A percentile compares a stretch with the other conserved stretches of the same genome.
Conservation (phyloP, 73 alveolate genomes). For the Paramecium sonneborni region DNA sequence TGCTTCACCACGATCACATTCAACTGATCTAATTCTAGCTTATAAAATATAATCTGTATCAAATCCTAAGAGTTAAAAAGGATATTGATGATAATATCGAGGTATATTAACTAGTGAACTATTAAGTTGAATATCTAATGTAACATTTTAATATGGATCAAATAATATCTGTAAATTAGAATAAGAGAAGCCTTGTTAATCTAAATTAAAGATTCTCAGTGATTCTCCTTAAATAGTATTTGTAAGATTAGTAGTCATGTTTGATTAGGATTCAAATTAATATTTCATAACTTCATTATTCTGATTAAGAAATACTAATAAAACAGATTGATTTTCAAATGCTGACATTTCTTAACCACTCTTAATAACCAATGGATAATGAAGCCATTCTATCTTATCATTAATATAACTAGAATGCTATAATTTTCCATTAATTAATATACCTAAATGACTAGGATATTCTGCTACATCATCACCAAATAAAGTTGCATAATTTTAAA, state of each 20-base stretch:
- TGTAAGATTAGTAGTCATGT: not conserved
- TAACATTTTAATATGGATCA: conserved; percentile 45
- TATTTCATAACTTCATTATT: not conserved
- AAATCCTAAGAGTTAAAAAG: conserved; percentile 19
- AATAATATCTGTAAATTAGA: conserved; percentile 35
- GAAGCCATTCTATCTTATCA: conserved; percentile 38
- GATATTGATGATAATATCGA: not conserved
- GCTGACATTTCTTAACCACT: conserved; percentile 29
- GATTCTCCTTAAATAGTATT: conserved; percentile 54
- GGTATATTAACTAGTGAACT: conserved; percentile 20
- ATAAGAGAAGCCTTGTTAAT: not conserved
- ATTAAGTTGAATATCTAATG: not conserved
- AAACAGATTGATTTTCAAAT: conserved; percentile 24
- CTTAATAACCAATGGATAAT: conserved; percentile 14
- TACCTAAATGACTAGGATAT: conserved; percentile 34
- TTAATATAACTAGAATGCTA: not conserved
- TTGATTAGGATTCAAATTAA: not conserved
- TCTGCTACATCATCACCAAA: conserved; percentile 59
- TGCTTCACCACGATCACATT: conserved; percentile 50
- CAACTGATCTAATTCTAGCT: conserved; percentile 44
- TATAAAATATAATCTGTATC: conserved; percentile 22
- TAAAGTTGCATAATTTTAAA: conserved; percentile 27
- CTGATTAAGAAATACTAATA: not conserved
- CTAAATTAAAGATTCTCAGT: not conserved
- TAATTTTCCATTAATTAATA: not conserved